These are phyloP conservation scores for Daedaleopsis nitida DNA, from an alignment of 768 basidiomycete genomes.

Conservation along the genomic window DNA sequence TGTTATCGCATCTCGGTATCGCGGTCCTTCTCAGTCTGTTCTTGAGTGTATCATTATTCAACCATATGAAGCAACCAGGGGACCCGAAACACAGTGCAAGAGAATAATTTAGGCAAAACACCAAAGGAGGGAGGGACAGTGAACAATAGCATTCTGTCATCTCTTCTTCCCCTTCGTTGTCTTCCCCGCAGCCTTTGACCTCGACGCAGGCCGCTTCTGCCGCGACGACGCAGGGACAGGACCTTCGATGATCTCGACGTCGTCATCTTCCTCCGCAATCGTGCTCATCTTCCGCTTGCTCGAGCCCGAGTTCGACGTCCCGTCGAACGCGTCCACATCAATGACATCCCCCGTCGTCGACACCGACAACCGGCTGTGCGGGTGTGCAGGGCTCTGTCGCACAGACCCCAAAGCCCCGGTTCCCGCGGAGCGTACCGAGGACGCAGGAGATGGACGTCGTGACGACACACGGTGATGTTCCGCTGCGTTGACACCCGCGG, in stretches of 20 bases:
- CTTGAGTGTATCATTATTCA: too few species aligned
- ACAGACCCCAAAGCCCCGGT: constrained; percentile 22
- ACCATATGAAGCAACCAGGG: too few species aligned
- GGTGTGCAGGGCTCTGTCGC: constrained; percentile 52
- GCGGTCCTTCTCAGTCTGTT: background rate
- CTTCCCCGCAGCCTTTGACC: constrained; percentile 25
- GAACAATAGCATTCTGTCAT: constrained; percentile 7
- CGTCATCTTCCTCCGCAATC: constrained; percentile 31
- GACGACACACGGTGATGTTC: constrained; percentile 34
- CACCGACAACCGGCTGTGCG: constrained; percentile 33
- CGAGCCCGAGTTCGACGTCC: constrained; percentile 28
- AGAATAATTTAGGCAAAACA: background rate
- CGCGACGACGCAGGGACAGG: constrained; percentile 17
- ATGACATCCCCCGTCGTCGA: constrained; percentile 35
- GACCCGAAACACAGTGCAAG: background rate
- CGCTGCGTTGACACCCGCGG: constrained; percentile 6
- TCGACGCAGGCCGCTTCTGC: constrained; percentile 24
- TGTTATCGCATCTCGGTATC: background rate
- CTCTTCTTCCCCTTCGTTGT: constrained; percentile 26
- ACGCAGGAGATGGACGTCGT: constrained; percentile 48
- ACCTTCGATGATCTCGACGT: constrained; percentile 32
- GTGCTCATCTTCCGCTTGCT: constrained; percentile 53
- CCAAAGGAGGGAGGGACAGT: background rate
- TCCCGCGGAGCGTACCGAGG: constrained; percentile 46
- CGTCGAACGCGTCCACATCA: constrained; percentile 46